Base-by-base conservation (phyloP, 208 protist species). In the Trichomonas tenax region DNA sequence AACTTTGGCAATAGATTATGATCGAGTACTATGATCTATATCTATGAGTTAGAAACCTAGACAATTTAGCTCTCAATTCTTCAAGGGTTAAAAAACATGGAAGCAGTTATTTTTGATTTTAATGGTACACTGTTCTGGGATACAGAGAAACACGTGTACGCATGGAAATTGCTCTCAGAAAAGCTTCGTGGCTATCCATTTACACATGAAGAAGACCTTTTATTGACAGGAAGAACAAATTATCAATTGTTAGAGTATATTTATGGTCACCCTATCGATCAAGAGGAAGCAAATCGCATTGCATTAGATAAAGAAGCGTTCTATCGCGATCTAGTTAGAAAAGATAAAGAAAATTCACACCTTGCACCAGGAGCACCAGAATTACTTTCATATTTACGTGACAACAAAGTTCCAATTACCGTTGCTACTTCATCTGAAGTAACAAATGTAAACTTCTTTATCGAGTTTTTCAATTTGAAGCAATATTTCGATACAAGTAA, bases 91-190 rank as follows among this genome's bases (percentile, higher is more conserved):
- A 72, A 72, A 72, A n/a, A n/a, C 26, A 46, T 46, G 40, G 36
- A 89, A 40, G 82, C 82, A 89, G 40, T 89, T 0, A 89, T 89
- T 46, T 89, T 89, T 31, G 82, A 89, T 89, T 89, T 89, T 40
- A 89, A 89, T 48, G 82, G 82, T n/a, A 89, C 82, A 46, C 41
- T 89, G 40, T 89, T 89, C 40, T 89, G 82, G 82, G 82, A 89
- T 40, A 89, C 82, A 26, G 82, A 89, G 10, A 89, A 46, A 46
- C 34, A 89, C 23, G 23, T 46, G 0, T 26, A 89, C 23, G 34
- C 82, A 48, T 89, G 82, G 82, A 44, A 46, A 17, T 31, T 44
- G 48, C 36, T 46, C 10, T 89, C 82, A 4, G 36, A 44, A 89
- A 46, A n/a, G 17, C 23, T 89, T 31, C 34, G 82, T n/a, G 82